Evolutionary conservation across 768 basidiomycete genomes (phyloP), one percentile per base, ranked within the genome.

Genomic region (Macrolepiota fuliginosa): DNA sequence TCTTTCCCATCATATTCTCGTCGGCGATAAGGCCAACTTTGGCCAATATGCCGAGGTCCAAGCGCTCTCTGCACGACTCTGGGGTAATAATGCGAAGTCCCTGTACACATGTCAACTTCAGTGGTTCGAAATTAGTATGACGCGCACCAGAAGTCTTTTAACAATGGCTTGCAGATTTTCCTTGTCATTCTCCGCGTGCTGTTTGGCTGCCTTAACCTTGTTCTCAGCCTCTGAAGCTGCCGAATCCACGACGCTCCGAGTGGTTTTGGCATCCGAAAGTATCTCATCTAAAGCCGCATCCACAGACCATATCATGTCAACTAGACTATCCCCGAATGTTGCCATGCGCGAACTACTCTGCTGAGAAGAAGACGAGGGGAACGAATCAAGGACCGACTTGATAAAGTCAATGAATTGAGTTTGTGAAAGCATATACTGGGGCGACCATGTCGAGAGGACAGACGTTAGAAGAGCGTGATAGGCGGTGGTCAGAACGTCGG

Each of bases 231-330:
- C 57, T 35, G 70, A 58, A 22, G 69, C 53, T 47, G 70, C 62
- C 45, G 71, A 68, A n/a, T 78, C 76, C 40, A 76, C 68, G 25
- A 72, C 70, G 37, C 74, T 69, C 49, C 83, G 67, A 47, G 77
- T 66, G 29, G 69, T 62, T 70, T 83, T 85, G 49, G 80, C 79
- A 65, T 91, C 89, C 13, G 73, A 71, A 37, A 88, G 65, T 29
- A 86, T 72, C 67, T 92, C 91, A 61, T 94, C 92, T 62, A 94
- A 72, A 64, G 89, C 85, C 39, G 83, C 79, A 73, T 94, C 93
- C 49, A 91, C 71, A 19, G 91, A 82, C 93, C 93, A 95, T 49
- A 92, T 79, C 67, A 90, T 79, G 70, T 95, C 93, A 22, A 95
- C 82, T 2, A 94, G 76, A 50, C 84, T 72, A 66, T 92, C 91